Evolutionary conservation across 768 basidiomycete genomes (phyloP), one percentile per base, ranked within the genome.

Genomic region (Lactarius deliciosus): DNA sequence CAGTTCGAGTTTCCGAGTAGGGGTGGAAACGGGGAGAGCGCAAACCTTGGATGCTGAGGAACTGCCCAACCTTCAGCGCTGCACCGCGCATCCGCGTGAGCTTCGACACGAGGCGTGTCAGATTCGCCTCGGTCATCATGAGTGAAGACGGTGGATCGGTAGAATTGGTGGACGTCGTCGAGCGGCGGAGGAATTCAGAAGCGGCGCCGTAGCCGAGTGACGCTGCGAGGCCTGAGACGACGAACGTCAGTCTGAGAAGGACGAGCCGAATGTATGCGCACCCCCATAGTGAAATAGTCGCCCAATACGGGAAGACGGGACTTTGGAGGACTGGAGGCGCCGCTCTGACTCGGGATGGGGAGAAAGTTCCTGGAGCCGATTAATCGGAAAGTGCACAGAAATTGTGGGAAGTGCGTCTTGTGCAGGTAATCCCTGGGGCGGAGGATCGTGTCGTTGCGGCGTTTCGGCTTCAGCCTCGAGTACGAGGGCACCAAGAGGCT

Each of bases 81-180:
- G 97, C 97, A 0, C 96, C 96, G 16, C 96, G 82, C 97, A 99
- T 98, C 74, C 90, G 86, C 0, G 92, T 89, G n/a, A 99, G 81
- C 72, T 96, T 97, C 2, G 88, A 86, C 1, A 98, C 97, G 0
- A 99, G 82, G 2, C 96, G 85, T 60, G 87, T 87, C 64, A 98
- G 82, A 73, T 98, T 98, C 8, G 90, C 89, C 75, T 97, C 95
- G 2, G 90, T 92, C 86, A 98, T 86, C 76, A 98, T 87, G 5
- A 95, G 74, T 1, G 89, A 84, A 3, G 84, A 77, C 15, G 64
- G 59, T 0, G 73, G 67, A 15, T 76, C 73, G 5, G 76, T 72
- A 4, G 63, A 55, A 6, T 62, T 18, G 22, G 61, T n/a, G 18
- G 64, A 57, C 1, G 80, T 74, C 4, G 77, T 68, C 0, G 90